Percentiles rank a stretch among this genome's conserved stretches.
Evolutionary conservation across 768 basidiomycete genomes (phyloP).

Genomic region (Tephrocybe sp.): DNA sequence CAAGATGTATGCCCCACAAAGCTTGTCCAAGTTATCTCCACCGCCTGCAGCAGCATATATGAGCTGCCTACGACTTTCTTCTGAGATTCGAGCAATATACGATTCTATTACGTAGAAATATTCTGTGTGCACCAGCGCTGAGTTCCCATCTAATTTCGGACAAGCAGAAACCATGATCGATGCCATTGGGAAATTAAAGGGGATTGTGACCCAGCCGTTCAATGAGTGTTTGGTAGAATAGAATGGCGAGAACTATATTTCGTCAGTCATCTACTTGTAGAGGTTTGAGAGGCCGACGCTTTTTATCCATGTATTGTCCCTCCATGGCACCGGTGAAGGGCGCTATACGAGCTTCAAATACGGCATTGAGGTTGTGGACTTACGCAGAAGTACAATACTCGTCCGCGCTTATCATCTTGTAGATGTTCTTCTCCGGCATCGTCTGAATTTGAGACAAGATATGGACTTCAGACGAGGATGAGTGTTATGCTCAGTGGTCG

Average conservation of each 20-base stretch:
- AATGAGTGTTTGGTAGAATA: too few species aligned
- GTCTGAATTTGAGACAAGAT: slow-evolving; percentile 26
- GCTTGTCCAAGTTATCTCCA: slow-evolving; percentile 6
- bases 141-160: too few species aligned
- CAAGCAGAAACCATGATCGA: too few species aligned
- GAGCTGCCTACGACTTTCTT: slow-evolving; percentile 18
- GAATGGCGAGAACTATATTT: too few species aligned
- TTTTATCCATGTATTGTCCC: too few species aligned
- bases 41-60: slow-evolving; percentile 16
- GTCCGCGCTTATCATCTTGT: slow-evolving; percentile 27
- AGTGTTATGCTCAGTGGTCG: slow-evolving; percentile 29
- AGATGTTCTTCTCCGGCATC: slow-evolving; percentile 14
- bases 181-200: too few species aligned
- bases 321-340: too few species aligned
- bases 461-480: slow-evolving; percentile 40
- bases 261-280: too few species aligned
- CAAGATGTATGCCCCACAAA: slow-evolving; percentile 18
- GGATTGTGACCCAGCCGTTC: too few species aligned
- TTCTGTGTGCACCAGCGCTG: too few species aligned
- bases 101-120: too few species aligned
- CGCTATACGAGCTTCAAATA: slow-evolving; percentile 20
- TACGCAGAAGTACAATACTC: slow-evolving; percentile 23
- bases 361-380: neutral
- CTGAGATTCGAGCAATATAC: neutral
- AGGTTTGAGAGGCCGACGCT: too few species aligned